These are phyloP conservation scores for Sechiopsis laciniata DNA, from an alignment of 306 rosid species.

Conservation along the genomic window DNA sequence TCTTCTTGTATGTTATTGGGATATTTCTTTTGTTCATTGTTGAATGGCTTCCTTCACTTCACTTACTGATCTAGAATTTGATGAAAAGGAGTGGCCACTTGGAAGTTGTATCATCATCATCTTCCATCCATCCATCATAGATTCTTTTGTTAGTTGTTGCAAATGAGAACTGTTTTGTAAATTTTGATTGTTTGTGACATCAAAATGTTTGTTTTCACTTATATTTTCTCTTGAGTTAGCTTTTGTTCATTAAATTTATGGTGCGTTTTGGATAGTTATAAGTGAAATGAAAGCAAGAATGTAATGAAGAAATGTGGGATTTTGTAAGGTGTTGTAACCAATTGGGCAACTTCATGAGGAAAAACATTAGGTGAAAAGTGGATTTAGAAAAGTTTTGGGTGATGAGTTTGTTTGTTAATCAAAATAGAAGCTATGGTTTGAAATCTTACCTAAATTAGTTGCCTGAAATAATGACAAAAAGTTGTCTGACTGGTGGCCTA, in stretches of 20 bases:
- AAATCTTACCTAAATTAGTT: constrained; percentile 20
- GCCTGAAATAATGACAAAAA: constrained; percentile 3
- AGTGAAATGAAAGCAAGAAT: constrained; percentile 18
- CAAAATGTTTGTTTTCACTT: constrained; percentile 3
- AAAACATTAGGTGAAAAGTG: not conserved
- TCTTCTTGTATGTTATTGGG: constrained; percentile 29
- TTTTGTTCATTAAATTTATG: not conserved
- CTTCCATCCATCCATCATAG: not conserved
- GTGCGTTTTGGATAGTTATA: not conserved
- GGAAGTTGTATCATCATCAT: constrained; percentile 25
- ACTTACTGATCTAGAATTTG: constrained; percentile 23
- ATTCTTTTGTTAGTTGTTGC: constrained; percentile 17
- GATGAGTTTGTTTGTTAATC: constrained; percentile 7
- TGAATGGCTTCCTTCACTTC: constrained; percentile 10
- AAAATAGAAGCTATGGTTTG: constrained; percentile 7
- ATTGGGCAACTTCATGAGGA: constrained; percentile 1
- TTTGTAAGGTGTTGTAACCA: constrained; percentile 7
- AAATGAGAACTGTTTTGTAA: constrained; percentile 17
- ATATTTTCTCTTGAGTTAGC: too few relatives aligned
- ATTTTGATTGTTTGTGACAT: constrained; percentile 15
- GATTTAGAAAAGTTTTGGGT: not conserved
- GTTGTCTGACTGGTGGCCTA: constrained; percentile 4
- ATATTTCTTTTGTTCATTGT: constrained; percentile 22
- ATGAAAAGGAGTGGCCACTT: constrained; percentile 28
- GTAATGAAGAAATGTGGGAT: constrained; percentile 9